Evolutionary conservation across 306 rosid species (phyloP).

Genomic region (Abrus precatorius): DNA sequence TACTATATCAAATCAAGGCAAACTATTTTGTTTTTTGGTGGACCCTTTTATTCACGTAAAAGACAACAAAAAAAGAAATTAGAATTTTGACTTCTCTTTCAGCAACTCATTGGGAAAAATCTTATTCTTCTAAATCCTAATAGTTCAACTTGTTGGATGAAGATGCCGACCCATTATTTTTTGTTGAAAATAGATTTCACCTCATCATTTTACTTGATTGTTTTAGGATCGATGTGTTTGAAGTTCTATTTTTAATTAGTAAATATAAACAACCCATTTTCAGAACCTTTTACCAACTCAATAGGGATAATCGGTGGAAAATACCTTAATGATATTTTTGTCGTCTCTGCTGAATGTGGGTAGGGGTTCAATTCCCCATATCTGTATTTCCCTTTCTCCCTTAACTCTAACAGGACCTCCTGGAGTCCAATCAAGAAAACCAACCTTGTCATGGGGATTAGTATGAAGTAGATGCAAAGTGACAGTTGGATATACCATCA

Average conservation of each 20-base stretch:
- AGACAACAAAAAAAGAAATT: not conserved
- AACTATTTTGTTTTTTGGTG: slow-evolving; percentile 11
- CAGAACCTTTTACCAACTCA: not conserved
- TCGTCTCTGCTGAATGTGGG: not conserved
- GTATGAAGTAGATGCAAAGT: too few relatives aligned
- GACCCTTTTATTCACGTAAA: not conserved
- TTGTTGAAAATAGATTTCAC: not conserved
- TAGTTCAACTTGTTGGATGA: slow-evolving; percentile 29
- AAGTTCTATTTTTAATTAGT: slow-evolving; percentile 10
- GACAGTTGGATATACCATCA: too few relatives aligned
- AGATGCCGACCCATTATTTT: slow-evolving; percentile 2
- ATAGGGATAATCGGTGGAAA: not conserved
- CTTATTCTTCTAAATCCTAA: not conserved
- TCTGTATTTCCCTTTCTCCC: too few relatives aligned
- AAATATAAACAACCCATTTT: too few relatives aligned
- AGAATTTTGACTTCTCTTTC: slow-evolving; percentile 18
- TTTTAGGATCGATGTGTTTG: not conserved
- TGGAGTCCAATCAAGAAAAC: too few relatives aligned
- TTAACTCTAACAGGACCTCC: too few relatives aligned
- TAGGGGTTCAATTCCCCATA: not conserved
- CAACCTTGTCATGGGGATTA: too few relatives aligned
- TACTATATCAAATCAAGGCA: slow-evolving; percentile 19
- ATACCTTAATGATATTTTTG: not conserved
- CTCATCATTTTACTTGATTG: slow-evolving; percentile 20
- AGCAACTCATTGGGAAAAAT: slow-evolving; percentile 1